Evolutionary conservation across 306 rosid genomes (phyloP).

Genomic region (Pueraria montana): DNA sequence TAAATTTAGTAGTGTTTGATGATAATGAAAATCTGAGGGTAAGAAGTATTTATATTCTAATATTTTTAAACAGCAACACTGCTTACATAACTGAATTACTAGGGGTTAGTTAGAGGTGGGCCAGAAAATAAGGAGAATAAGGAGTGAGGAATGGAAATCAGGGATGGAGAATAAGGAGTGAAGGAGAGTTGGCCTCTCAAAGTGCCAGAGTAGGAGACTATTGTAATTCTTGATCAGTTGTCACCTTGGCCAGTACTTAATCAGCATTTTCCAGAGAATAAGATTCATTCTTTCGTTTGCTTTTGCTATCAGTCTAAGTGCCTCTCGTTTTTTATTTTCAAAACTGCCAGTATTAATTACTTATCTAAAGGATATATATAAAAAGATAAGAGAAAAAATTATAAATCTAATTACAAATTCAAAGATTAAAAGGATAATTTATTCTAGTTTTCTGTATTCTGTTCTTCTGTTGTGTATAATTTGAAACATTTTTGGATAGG

Average conservation of each 20-base stretch:
- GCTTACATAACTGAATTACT: too few species aligned
- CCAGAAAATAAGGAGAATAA: too few species aligned
- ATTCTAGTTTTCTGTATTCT: background rate
- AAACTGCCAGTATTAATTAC: conserved; percentile 1
- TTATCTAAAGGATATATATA: background rate
- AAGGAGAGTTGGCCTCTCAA: background rate
- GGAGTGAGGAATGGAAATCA: background rate
- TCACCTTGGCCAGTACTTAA: background rate
- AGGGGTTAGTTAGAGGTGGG: too few species aligned
- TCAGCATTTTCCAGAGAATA: background rate
- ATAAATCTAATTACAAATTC: conserved; percentile 5
- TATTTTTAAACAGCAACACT: too few species aligned
- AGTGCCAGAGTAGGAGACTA: background rate
- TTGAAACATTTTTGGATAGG: background rate
- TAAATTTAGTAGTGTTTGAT: conserved; percentile 21
- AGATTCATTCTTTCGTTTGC: background rate
- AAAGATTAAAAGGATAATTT: background rate
- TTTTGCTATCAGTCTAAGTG: background rate
- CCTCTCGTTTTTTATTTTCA: background rate
- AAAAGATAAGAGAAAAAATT: background rate
- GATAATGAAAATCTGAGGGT: conserved; percentile 1
- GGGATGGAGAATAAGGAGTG: background rate
- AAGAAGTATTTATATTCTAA: background rate
- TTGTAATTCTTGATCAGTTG: background rate
- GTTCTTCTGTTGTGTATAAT: background rate